Percentiles rank a stretch among this genome's conserved stretches.
phyloP scores from a whole-genome alignment of 1,139 yeast genomes.

The Eremothecium coryli region DNA sequence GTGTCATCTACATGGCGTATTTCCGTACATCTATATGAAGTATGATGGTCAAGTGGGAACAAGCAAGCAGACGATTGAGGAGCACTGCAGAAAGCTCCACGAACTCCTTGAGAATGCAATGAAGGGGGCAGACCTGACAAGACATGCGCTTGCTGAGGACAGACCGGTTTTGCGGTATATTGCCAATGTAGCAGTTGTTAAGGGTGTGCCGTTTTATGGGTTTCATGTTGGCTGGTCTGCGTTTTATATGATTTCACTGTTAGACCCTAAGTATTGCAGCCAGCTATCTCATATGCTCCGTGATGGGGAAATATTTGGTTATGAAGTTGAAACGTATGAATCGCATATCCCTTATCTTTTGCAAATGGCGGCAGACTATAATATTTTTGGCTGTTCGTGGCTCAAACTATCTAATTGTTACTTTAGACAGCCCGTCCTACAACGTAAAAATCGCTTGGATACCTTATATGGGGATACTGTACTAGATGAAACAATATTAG shows the following conservation, averaged over 20 bases:
- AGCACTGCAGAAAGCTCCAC: slow-evolving; percentile 27
- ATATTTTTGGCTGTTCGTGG: slow-evolving; percentile 81
- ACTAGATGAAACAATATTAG: slow-evolving; percentile 22
- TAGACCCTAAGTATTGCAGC: slow-evolving; percentile 53
- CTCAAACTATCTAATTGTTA: slow-evolving; percentile 34
- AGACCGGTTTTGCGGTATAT: slow-evolving; percentile 37
- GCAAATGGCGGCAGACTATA: slow-evolving; percentile 77
- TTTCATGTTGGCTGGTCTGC: slow-evolving; percentile 55
- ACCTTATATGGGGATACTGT: slow-evolving; percentile 23
- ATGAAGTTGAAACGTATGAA: slow-evolving; percentile 48
- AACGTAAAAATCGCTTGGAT: slow-evolving; percentile 23
- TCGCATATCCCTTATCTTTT: slow-evolving; percentile 68
- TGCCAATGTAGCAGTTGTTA: slow-evolving; percentile 60
- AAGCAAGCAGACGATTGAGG: not conserved
- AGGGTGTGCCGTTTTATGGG: slow-evolving; percentile 79
- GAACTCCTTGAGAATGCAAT: slow-evolving; percentile 18
- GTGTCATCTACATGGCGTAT: slow-evolving; percentile 75
- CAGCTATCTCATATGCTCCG: slow-evolving; percentile 54
- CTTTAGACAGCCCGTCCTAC: slow-evolving; percentile 32
- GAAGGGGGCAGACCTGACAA: not conserved
- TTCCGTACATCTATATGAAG: slow-evolving; percentile 69
- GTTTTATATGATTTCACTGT: slow-evolving; percentile 58
- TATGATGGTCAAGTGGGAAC: slow-evolving; percentile 35
- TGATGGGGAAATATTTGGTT: slow-evolving; percentile 36
- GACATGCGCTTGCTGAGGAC: too few species aligned